Base-by-base conservation (phyloP, 208 protist species). In the Angomonas deanei region DNA sequence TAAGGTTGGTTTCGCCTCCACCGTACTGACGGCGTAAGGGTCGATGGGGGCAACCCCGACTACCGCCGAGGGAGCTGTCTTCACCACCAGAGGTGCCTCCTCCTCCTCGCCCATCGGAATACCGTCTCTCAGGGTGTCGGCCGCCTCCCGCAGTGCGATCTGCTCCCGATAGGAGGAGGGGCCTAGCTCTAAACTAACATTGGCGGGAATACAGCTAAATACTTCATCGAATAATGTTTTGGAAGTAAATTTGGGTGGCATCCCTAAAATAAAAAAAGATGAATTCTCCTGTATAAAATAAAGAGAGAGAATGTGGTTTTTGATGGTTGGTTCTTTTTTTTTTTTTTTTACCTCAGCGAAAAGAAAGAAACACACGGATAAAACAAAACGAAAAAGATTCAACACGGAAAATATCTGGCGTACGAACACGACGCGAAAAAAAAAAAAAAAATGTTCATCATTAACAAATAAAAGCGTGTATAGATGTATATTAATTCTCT, bases 141-240 rank as follows among this genome's bases (percentile, higher is more conserved):
- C 60, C 0, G 70, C 52, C 11, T 47, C 76, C 42, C 76, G 66
- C 8, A 86, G 61, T 23, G 80, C 77, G 19, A 78, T 66, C 49
- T 73, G 81, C 71, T 92, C 85, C 19, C 59, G 53, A 31, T 88
- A 58, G 17, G 74, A 70, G 0, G 68, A 64, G 19, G 85, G 74
- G 13, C 81, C 81, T 8, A 74, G 79, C 64, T 92, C 66, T 8
- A 92, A 69, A 46, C 77, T 59, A 1, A 78, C 74, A 66, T 85
- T 72, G 0, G 76, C 77, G 0, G 85, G 85, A 24, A 92, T 80
- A 38, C 66, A 72, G 17, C 68, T 67, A 53, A 92, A 92, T 30
- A 92, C 61, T 10, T 73, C 80, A 53, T 92, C 85, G 62, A 92
- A 92, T 0, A 92, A 70, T 19, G 86, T 92, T 34, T 82, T 81